Evolutionary conservation across 169 alveolate genomes (phyloP).

Genomic region (Hepatocystis sp.): DNA sequence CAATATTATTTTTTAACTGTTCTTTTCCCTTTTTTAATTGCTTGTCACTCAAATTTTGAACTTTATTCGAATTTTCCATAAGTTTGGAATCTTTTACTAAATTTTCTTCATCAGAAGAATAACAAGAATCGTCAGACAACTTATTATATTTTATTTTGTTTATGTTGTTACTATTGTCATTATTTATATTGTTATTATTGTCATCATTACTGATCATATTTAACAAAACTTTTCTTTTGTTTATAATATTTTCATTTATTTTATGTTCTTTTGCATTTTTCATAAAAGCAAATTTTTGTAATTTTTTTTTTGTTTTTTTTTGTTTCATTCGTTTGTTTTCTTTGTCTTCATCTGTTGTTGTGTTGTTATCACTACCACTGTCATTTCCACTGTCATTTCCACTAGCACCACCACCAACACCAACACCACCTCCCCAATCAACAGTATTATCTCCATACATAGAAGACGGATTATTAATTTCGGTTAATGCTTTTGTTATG

Average conservation of each 20-base stretch:
- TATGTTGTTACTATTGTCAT: no score
- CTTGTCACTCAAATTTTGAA: slow-evolving; percentile 8
- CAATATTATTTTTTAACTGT: slow-evolving; percentile 18
- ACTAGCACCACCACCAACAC: not conserved
- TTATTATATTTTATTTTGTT: no score
- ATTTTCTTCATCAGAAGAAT: slow-evolving; percentile 6
- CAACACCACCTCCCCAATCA: not conserved
- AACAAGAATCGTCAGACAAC: no score
- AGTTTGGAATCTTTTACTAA: not conserved
- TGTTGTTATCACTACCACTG: not conserved
- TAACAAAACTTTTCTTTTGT: slow-evolving; percentile 26
- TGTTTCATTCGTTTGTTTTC: not conserved
- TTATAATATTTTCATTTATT: slow-evolving; percentile 17
- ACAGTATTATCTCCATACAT: not conserved
- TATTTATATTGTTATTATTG: no score
- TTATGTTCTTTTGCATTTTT: slow-evolving; percentile 53
- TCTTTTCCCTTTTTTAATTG: slow-evolving; percentile 25
- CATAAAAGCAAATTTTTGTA: slow-evolving; percentile 54
- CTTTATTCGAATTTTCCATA: not conserved
- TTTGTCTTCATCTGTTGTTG: not conserved
- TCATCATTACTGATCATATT: not conserved
- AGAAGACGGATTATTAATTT: no score
- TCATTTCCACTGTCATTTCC: not conserved
- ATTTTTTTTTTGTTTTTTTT: slow-evolving; percentile 21
- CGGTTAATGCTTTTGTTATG: slow-evolving; percentile 19